Evolutionary conservation across 306 rosid genomes (phyloP).

Genomic region (Trifolium fragiferum): DNA sequence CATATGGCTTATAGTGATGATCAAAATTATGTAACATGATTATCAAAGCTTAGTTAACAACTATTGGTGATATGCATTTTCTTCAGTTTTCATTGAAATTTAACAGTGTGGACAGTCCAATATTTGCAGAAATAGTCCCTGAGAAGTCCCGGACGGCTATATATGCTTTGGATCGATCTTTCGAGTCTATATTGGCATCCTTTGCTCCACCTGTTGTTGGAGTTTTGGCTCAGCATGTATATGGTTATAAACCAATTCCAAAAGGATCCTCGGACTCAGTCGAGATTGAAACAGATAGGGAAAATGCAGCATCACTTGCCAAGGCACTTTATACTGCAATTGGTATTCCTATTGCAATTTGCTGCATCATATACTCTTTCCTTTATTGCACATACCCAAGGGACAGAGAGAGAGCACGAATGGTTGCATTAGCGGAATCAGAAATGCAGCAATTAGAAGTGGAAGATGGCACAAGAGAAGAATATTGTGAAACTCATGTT

Average conservation of each 20-base stretch:
- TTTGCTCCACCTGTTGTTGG: conserved; percentile 84
- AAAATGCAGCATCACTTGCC: conserved; percentile 79
- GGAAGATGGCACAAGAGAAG: conserved; percentile 36
- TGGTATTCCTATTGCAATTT: conserved; percentile 66
- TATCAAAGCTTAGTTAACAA: background rate
- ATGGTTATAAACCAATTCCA: conserved; percentile 60
- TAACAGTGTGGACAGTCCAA: conserved; percentile 59
- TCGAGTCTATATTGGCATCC: conserved; percentile 75
- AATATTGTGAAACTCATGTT: conserved; percentile 34
- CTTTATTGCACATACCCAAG: conserved; percentile 78
- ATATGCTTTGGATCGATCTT: conserved; percentile 80
- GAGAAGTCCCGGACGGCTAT: conserved; percentile 42
- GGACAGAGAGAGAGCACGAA: conserved; percentile 74
- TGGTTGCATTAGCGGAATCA: conserved; percentile 56
- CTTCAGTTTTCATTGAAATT: conserved; percentile 16
- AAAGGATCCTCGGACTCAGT: conserved; percentile 41
- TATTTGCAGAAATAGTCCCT: conserved; percentile 65
- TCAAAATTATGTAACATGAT: background rate
- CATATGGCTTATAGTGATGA: background rate
- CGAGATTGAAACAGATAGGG: conserved; percentile 65
- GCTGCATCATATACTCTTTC: conserved; percentile 71
- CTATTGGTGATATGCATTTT: background rate
- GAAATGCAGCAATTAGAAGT: conserved; percentile 58
- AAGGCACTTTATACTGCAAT: conserved; percentile 79
- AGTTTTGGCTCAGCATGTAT: conserved; percentile 70